Base-by-base conservation (phyloP, 2,329 filamentous ascomycete genomes). In the Alternaria triticina region DNA sequence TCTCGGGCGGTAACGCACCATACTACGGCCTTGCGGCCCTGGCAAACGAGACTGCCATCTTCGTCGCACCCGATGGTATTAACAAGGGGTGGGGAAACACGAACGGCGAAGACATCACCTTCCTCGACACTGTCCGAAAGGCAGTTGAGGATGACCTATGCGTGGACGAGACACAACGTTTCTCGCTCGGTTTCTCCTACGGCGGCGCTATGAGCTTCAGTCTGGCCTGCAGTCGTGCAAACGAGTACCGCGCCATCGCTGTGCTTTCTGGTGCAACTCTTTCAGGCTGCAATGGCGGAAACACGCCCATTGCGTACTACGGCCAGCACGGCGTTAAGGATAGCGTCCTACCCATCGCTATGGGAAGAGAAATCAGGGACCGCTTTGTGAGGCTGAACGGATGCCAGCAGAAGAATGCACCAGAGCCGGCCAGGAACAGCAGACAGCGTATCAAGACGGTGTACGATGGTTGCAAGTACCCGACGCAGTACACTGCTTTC, bases 151-250 rank as follows among this genome's bases (percentile, higher is more conserved):
- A 70, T 6, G 75, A 79, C 25, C 79, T 84, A 44, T 85, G 83
- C 63, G 71, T 85, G 27, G 77, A 85, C 61, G 72, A 80, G 60
- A 73, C 71, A 46, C 76, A 79, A 56, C 75, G 81, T 59, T 85
- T 83, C 70, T 76, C 81, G 25, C 81, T 81, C 1, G 82, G 82
- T n/a, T 84, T 82, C 71, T 82, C 79, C 62, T 83, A 82, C 67
- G 82, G 83, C 40, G 82, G 76, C 44, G 78, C 79, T 47, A 84
- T 84, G 80, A 77, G 75, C 4, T 82, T 77, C 69, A 74, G 79
- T 1, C 69, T 83, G 13, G 82, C 83, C 4, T 84, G 82, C 66
- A 77, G 81, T 3, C 78, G 79, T 15, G 76, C 81, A 5, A 68
- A 71, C 17, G 72, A 74, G 52, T 79, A 83, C 71, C 77, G 79